Evolutionary conservation across 192 early-diverging fungal genomes (phyloP).

Genomic region (Cladochytrium replicatum): DNA sequence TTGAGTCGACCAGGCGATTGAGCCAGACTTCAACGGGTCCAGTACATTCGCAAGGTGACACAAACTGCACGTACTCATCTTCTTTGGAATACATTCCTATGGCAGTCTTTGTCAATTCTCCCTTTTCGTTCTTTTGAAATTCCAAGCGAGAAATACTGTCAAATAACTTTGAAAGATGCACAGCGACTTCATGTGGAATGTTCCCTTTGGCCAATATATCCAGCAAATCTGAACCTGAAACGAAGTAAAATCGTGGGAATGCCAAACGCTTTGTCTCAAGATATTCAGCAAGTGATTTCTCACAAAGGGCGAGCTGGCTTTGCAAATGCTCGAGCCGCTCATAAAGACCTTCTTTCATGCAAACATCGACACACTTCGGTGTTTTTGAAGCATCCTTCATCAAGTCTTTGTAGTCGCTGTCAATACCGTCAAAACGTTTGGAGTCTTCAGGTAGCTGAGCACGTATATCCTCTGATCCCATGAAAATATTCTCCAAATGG

Average conservation of each 20-base stretch:
- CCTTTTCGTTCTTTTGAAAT: slow-evolving; percentile 37
- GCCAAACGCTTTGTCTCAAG: slow-evolving; percentile 54
- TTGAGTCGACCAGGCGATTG: slow-evolving; percentile 46
- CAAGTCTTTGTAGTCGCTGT: slow-evolving; percentile 44
- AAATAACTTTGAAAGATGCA: slow-evolving; percentile 52
- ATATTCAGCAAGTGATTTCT: slow-evolving; percentile 57
- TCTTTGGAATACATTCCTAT: slow-evolving; percentile 54
- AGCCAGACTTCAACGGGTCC: slow-evolving; percentile 58
- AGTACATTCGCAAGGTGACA: slow-evolving; percentile 47
- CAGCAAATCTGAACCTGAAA: slow-evolving; percentile 49
- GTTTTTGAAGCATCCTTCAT: slow-evolving; percentile 48
- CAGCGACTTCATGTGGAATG: slow-evolving; percentile 46
- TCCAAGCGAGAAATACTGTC: slow-evolving; percentile 46
- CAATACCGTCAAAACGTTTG: slow-evolving; percentile 50
- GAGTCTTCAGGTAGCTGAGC: slow-evolving; percentile 58
- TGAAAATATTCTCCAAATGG: slow-evolving; percentile 57
- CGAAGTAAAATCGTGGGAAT: slow-evolving; percentile 59
- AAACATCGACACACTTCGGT: slow-evolving; percentile 48
- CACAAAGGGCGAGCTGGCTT: slow-evolving; percentile 50
- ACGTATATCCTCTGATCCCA: slow-evolving; percentile 56
- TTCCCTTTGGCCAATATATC: slow-evolving; percentile 60
- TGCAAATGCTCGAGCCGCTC: slow-evolving; percentile 45
- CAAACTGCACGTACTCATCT: slow-evolving; percentile 51
- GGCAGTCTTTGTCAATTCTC: slow-evolving; percentile 46
- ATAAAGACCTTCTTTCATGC: slow-evolving; percentile 46